Evolutionary conservation across 1,284 basidiomycete genomes (phyloP).

Genomic region (Cutaneotrichosporon cyanovorans): DNA sequence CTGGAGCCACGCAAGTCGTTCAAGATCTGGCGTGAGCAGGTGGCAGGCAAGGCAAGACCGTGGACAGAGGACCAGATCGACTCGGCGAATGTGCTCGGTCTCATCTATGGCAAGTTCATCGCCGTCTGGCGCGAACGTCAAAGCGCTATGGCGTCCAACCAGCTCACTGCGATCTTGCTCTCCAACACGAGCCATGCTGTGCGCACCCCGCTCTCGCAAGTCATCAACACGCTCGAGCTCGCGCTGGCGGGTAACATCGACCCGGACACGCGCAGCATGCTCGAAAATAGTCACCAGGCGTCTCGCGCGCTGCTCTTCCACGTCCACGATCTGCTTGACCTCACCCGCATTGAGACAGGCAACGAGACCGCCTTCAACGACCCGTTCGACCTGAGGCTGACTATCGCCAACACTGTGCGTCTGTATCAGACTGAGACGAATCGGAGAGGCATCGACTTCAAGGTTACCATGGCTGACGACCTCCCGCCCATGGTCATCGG

Average conservation of each 20-base stretch:
- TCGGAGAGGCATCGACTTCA: constrained; percentile 60
- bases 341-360: constrained; percentile 73
- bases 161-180: constrained; percentile 68
- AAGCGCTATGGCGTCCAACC: constrained; percentile 57
- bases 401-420: constrained; percentile 61
- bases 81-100: constrained; percentile 73
- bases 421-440: constrained; percentile 59
- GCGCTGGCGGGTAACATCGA: constrained; percentile 74
- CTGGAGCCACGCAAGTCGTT: constrained; percentile 73
- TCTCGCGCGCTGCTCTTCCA: constrained; percentile 73
- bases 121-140: constrained; percentile 85
- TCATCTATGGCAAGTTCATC: constrained; percentile 62
- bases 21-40: constrained; percentile 71
- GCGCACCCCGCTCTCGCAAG: constrained; percentile 38
- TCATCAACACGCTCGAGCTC: constrained; percentile 70
- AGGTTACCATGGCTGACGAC: constrained; percentile 53
- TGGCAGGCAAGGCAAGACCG: constrained; percentile 61
- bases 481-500: constrained; percentile 59
- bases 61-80: constrained; percentile 87
- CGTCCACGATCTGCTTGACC: constrained; percentile 78
- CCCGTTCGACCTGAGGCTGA: constrained; percentile 64
- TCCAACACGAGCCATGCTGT: constrained; percentile 88
- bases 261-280: constrained; percentile 67
- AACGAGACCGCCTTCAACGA: constrained; percentile 74
- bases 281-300: constrained; percentile 69